phyloP scores from a whole-genome alignment of 23 red algal genomes.

The Gracilaria caudata region DNA sequence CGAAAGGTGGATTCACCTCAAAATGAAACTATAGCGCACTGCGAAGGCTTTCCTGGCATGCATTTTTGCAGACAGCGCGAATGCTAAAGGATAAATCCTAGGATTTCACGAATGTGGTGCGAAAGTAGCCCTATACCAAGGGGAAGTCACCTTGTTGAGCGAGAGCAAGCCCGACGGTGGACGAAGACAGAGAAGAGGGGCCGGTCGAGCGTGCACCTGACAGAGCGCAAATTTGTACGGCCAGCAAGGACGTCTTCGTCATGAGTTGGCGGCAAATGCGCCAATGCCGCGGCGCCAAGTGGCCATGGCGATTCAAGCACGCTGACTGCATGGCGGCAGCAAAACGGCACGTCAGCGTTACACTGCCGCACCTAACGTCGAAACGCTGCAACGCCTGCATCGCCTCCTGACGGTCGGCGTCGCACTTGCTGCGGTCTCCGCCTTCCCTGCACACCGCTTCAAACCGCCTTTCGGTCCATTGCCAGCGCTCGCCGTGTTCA shows the following conservation, averaged over 20 bases:
- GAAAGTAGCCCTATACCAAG: no score
- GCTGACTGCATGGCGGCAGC: not conserved
- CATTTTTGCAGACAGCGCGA: no score
- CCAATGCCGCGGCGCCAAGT: not conserved
- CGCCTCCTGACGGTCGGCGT: not conserved
- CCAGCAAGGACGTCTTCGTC: not conserved
- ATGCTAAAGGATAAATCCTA: no score
- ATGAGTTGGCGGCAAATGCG: not conserved
- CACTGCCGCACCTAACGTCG: not conserved
- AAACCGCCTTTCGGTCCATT: not conserved
- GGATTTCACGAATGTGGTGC: no score
- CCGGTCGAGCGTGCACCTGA: no score
- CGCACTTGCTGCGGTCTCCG: not conserved
- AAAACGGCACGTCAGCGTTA: constrained; percentile 22
- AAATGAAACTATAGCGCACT: no score
- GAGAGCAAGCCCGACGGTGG: no score
- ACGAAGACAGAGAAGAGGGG: no score
- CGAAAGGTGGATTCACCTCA: no score
- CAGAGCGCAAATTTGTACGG: no score
- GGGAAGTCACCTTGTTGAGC: no score
- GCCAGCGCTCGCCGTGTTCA: not conserved
- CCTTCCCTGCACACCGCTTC: not conserved
- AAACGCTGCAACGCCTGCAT: not conserved
- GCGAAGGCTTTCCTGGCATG: no score
- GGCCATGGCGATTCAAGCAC: not conserved